Conservation (phyloP, 192 early-diverging fungal species). For the Coemansia sp. region DNA sequence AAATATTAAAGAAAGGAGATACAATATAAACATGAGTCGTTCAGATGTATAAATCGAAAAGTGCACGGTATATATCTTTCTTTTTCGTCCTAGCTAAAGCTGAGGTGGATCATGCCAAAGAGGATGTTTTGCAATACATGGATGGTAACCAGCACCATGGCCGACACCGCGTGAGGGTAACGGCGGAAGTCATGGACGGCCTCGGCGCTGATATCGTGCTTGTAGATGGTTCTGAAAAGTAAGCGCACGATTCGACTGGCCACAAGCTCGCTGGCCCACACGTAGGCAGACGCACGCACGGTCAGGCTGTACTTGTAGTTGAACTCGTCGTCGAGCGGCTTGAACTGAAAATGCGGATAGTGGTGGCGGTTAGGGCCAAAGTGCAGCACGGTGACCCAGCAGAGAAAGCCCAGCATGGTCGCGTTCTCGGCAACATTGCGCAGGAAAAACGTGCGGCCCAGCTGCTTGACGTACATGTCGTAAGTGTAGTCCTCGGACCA, state of each 20-base stretch:
- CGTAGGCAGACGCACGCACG: slow-evolving; percentile 57
- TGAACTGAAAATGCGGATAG: slow-evolving; percentile 70
- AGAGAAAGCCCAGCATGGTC: slow-evolving; percentile 72
- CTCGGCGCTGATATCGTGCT: slow-evolving; percentile 60
- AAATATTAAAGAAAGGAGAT: not conserved
- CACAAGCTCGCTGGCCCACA: slow-evolving; percentile 67
- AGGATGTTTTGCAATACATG: slow-evolving; percentile 73
- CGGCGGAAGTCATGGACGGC: slow-evolving; percentile 65
- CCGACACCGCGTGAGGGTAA: slow-evolving; percentile 66
- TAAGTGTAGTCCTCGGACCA: slow-evolving; percentile 62
- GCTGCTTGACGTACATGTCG: slow-evolving; percentile 63
- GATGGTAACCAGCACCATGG: slow-evolving; percentile 64
- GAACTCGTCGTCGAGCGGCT: slow-evolving; percentile 46
- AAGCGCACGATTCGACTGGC: slow-evolving; percentile 60
- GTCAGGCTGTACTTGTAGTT: slow-evolving; percentile 60
- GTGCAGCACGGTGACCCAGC: slow-evolving; percentile 67
- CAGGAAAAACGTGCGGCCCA: slow-evolving; percentile 67
- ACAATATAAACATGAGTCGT: not conserved
- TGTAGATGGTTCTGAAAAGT: slow-evolving; percentile 59
- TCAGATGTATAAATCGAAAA: not conserved
- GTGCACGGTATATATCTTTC: not conserved
- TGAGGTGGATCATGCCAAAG: slow-evolving; percentile 60
- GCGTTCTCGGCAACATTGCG: slow-evolving; percentile 74
- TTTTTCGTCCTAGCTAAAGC: slow-evolving; percentile 39
- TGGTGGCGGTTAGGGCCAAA: slow-evolving; percentile 65